Percentiles rank a stretch among this genome's conserved stretches.
These are phyloP conservation scores for Neocatenulostroma microsporum DNA, from an alignment of 2,329 filamentous ascomycete species.

Conservation along the genomic window DNA sequence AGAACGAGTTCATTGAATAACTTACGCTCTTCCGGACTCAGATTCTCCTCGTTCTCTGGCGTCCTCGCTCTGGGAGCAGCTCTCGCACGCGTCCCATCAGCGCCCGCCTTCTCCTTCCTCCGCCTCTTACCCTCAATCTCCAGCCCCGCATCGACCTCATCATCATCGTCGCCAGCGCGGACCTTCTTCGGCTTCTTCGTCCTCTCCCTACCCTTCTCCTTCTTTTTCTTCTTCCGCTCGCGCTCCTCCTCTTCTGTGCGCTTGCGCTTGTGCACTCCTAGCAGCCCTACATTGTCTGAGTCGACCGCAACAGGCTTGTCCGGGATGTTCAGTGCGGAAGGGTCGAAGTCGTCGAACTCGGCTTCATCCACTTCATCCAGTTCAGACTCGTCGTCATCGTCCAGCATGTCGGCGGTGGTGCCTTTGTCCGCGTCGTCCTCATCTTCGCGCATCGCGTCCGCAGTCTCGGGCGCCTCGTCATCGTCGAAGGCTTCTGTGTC, in stretches of 20 bases:
- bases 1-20: conserved; percentile 15
- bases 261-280: conserved; percentile 58
- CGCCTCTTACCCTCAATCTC: conserved; percentile 48
- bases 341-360: conserved; percentile 58
- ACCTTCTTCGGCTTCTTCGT: conserved; percentile 48
- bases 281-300: conserved; percentile 52
- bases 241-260: conserved; percentile 55
- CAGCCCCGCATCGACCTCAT: conserved; percentile 46
- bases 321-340: conserved; percentile 52
- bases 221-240: conserved; percentile 61
- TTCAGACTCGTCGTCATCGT: conserved; percentile 46
- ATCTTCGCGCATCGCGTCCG: conserved; percentile 17
- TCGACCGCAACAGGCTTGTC: conserved; percentile 54
- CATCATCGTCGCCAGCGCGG: conserved; percentile 41
- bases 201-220: conserved; percentile 49
- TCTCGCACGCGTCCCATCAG: conserved; percentile 41
- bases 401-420: conserved; percentile 20
- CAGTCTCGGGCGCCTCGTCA: conserved; percentile 23
- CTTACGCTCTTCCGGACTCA: conserved; percentile 76
- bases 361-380: conserved; percentile 59
- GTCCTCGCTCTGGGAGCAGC: conserved; percentile 37
- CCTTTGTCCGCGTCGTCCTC: conserved; percentile 20
- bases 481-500: conserved; percentile 40
- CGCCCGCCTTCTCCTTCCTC: conserved; percentile 41
- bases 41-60: conserved; percentile 64